Conservation (phyloP, 306 rosid genomes). For the Inga laurina region DNA sequence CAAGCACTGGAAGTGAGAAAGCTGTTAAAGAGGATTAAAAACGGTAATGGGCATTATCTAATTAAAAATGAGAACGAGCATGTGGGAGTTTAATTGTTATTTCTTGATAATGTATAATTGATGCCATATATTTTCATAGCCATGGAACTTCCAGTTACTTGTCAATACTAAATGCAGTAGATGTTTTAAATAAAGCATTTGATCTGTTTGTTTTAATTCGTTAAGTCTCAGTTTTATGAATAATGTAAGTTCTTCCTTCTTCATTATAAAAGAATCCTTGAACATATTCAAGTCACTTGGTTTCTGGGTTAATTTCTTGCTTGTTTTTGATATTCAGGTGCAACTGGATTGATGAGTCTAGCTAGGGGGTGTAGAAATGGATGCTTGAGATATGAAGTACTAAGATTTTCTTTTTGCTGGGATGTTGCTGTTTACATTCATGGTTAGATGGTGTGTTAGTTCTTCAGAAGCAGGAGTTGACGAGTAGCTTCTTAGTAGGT, state of each 20-base stretch:
- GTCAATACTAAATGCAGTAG: slow-evolving; percentile 11
- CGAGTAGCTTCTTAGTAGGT: slow-evolving; percentile 39
- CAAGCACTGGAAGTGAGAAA: slow-evolving; percentile 13
- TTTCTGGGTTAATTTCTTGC: slow-evolving; percentile 25
- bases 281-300: background rate
- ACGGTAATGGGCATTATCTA: background rate
- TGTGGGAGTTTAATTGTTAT: slow-evolving; percentile 15
- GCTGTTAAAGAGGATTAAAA: background rate
- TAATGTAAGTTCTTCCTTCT: background rate
- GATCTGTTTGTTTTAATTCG: background rate
- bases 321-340: slow-evolving; percentile 37
- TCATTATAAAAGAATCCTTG: background rate
- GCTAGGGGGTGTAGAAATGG: slow-evolving; percentile 45
- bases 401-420: slow-evolving; percentile 32
- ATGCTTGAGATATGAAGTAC: slow-evolving; percentile 28
- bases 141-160: slow-evolving; percentile 9
- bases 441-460: slow-evolving; percentile 37
- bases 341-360: slow-evolving; percentile 40
- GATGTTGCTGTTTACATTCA: slow-evolving; percentile 35
- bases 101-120: slow-evolving; percentile 17
- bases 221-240: slow-evolving; percentile 17
- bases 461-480: slow-evolving; percentile 40
- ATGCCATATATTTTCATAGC: background rate
- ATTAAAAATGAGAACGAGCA: background rate
- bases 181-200: slow-evolving; percentile 6